A percentile compares a stretch with the other conserved stretches of the same genome.
phyloP scores from a whole-genome alignment of 352 stramenopile genomes.

The Phytophthora litchii region DNA sequence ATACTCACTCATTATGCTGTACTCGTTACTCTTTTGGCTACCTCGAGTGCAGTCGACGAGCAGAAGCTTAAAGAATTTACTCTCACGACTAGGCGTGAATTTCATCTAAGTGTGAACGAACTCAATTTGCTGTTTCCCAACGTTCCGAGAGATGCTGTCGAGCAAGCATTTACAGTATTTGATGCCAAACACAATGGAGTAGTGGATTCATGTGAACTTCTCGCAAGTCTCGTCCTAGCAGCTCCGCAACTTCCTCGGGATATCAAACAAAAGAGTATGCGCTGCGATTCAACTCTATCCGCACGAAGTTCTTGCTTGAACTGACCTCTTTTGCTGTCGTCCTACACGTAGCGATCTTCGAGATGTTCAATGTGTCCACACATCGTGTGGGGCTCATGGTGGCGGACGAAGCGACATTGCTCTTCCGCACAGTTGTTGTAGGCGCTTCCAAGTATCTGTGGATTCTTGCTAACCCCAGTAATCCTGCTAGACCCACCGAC shows the following conservation, averaged over 20 bases:
- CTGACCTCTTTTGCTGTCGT: background rate
- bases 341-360: constrained; percentile 29
- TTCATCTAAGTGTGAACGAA: constrained; percentile 13
- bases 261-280: constrained; percentile 25
- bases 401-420: constrained; percentile 38
- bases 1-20: too few species aligned
- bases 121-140: constrained; percentile 12
- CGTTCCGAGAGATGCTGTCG: constrained; percentile 4
- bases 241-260: constrained; percentile 23
- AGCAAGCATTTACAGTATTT: constrained; percentile 24
- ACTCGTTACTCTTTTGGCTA: background rate
- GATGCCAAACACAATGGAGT: constrained; percentile 3
- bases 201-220: constrained; percentile 32
- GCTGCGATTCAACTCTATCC: background rate
- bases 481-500: background rate
- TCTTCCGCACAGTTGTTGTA: constrained; percentile 30
- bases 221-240: constrained; percentile 27
- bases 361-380: constrained; percentile 41
- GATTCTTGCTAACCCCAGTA: background rate
- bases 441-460: constrained; percentile 18
- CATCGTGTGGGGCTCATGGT: constrained; percentile 34
- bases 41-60: constrained; percentile 16
- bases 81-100: constrained; percentile 14
- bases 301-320: background rate
- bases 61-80: constrained; percentile 9